Percentiles rank a stretch among this genome's conserved stretches.
Conservation (phyloP, 331 rosid species). For the Acacia concinna region DNA sequence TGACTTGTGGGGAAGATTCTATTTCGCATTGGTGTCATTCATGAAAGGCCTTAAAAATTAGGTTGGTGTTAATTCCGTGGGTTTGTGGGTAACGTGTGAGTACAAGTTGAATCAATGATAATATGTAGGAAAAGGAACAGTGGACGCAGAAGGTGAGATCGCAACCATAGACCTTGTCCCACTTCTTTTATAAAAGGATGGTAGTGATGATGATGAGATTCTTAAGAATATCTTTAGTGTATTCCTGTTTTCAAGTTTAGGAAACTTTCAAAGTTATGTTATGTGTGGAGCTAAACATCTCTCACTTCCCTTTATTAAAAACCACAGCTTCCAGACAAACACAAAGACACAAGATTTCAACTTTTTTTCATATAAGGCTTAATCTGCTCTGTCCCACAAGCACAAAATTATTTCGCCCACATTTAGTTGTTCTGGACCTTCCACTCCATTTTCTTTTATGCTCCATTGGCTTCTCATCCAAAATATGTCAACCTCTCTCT, state of each 20-base stretch:
- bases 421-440: not conserved
- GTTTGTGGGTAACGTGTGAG: not conserved
- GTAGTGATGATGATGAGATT: not conserved
- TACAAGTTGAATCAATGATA: not conserved
- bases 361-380: not conserved
- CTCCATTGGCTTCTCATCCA: not conserved
- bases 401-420: not conserved
- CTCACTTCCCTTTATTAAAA: not conserved
- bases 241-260: not conserved
- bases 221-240: not conserved
- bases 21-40: not conserved
- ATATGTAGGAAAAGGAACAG: not conserved
- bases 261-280: not conserved
- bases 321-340: not conserved
- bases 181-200: not conserved
- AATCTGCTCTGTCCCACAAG: not conserved
- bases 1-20: not conserved
- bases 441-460: not conserved
- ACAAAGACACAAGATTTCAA: not conserved
- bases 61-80: not conserved
- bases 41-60: not conserved
- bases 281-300: not conserved
- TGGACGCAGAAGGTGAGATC: not conserved
- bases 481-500: not conserved
- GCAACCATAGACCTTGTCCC: not conserved